Conservation (phyloP, 2,329 filamentous ascomycete genomes). For the Exophiala oligosperma region DNA sequence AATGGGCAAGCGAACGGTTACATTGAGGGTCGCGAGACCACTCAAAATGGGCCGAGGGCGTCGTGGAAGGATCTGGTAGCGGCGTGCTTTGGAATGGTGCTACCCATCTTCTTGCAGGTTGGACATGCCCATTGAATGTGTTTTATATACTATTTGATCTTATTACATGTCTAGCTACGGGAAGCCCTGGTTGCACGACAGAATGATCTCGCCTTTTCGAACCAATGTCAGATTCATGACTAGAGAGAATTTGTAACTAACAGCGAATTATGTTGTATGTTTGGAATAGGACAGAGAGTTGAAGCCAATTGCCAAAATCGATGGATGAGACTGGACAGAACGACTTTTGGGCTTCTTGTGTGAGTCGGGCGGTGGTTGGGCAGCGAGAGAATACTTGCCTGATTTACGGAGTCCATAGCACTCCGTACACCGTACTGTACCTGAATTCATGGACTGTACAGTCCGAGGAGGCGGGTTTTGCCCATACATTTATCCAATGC, state of each 20-base stretch:
- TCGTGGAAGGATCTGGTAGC: constrained; percentile 47
- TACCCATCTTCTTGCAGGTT: constrained; percentile 49
- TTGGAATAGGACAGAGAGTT: background rate
- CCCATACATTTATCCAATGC: no score
- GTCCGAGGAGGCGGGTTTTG: no score
- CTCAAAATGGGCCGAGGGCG: constrained; percentile 34
- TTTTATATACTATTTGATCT: no score
- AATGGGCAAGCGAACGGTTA: constrained; percentile 47
- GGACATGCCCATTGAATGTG: constrained; percentile 46
- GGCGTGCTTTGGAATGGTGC: constrained; percentile 49
- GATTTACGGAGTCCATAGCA: no score
- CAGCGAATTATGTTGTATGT: background rate
- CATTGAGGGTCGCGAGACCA: constrained; percentile 38
- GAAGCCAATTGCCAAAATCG: background rate
- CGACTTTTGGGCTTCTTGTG: background rate
- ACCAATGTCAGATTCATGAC: background rate
- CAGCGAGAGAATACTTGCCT: no score
- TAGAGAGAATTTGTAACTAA: background rate
- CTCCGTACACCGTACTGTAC: no score
- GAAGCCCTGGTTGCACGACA: background rate
- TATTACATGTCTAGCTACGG: background rate
- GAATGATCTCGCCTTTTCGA: background rate
- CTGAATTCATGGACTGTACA: no score
- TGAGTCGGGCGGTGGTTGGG: background rate
- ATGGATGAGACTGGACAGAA: background rate